Percentiles rank a stretch among this genome's conserved stretches.
Conservation (phyloP, 2,329 filamentous ascomycete species). For the Calycina herbarum region DNA sequence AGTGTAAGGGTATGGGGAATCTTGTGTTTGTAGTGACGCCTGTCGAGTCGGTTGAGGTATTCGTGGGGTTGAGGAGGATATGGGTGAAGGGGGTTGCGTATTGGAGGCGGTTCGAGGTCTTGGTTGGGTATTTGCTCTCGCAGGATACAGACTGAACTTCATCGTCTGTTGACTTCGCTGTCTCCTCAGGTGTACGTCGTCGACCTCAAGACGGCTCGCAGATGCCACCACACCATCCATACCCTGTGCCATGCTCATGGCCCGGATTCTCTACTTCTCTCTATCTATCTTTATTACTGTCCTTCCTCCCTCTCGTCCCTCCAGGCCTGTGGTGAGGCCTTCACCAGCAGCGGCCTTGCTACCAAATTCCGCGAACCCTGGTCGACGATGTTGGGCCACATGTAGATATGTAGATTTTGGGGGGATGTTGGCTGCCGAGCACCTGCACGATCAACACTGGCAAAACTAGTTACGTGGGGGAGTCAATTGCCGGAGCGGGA, state of each 20-base stretch:
- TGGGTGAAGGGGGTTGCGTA: conserved; percentile 6
- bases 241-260: conserved; percentile 30
- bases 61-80: conserved; percentile 8
- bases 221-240: conserved; percentile 24
- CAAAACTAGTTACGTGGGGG: not conserved
- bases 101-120: conserved; percentile 29
- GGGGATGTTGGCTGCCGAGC: conserved; percentile 1
- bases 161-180: conserved; percentile 28
- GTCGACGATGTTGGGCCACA: conserved; percentile 9
- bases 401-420: conserved; percentile 5
- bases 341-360: not conserved
- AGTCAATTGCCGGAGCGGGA: not conserved
- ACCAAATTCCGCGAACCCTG: conserved; percentile 10
- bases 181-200: conserved; percentile 21
- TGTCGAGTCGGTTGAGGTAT: not conserved
- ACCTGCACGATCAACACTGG: not conserved
- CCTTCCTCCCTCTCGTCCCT: conserved; percentile 13
- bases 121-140: conserved; percentile 7
- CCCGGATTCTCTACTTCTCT: conserved; percentile 4
- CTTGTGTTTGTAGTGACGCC: conserved; percentile 14
- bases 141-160: conserved; percentile 35
- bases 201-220: conserved; percentile 18
- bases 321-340: not conserved
- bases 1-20: conserved; percentile 21
- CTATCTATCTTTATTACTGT: conserved; percentile 10